Conservation (phyloP, 306 rosid genomes). For the Lablab purpureus region DNA sequence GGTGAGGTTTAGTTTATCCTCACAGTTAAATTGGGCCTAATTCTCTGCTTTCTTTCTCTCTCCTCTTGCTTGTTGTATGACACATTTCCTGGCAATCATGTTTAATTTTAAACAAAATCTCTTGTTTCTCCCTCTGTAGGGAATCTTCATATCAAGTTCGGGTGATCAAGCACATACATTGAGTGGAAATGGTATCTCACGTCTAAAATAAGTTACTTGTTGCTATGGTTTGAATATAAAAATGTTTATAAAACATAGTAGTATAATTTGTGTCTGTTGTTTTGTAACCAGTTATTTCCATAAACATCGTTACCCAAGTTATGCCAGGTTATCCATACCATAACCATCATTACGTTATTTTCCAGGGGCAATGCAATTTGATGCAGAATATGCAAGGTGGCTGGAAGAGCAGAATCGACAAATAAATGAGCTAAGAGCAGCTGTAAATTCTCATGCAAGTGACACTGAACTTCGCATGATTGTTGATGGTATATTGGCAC, state of each 20-base stretch:
- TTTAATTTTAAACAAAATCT: slow-evolving; percentile 35
- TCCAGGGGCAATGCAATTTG: slow-evolving; percentile 95
- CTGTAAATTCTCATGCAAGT: slow-evolving; percentile 95
- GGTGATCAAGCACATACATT: slow-evolving; percentile 89
- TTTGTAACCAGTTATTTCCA: slow-evolving; percentile 30
- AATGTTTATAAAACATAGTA: slow-evolving; percentile 26
- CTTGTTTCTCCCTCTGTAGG: slow-evolving; percentile 57
- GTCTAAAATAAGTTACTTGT: slow-evolving; percentile 38
- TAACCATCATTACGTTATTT: slow-evolving; percentile 43
- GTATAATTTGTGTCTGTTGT: slow-evolving; percentile 35
- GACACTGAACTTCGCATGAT: slow-evolving; percentile 96
- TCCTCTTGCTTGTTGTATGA: slow-evolving; percentile 9
- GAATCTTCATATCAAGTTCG: slow-evolving; percentile 88
- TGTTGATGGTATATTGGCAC: slow-evolving; percentile 79
- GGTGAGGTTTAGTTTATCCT: slow-evolving; percentile 56
- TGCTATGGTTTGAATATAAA: slow-evolving; percentile 33
- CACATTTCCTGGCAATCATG: slow-evolving; percentile 4
- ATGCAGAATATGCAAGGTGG: slow-evolving; percentile 94
- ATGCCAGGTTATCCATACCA: slow-evolving; percentile 37
- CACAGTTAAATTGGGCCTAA: slow-evolving; percentile 1
- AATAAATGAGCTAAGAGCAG: slow-evolving; percentile 88
- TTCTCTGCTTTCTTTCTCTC: neutral
- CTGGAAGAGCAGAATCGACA: slow-evolving; percentile 93
- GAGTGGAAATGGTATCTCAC: slow-evolving; percentile 91
- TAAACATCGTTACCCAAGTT: slow-evolving; percentile 28